Evolutionary conservation across 129 eudicot genomes (phyloP).

Genomic region (Pittosporum tobira): DNA sequence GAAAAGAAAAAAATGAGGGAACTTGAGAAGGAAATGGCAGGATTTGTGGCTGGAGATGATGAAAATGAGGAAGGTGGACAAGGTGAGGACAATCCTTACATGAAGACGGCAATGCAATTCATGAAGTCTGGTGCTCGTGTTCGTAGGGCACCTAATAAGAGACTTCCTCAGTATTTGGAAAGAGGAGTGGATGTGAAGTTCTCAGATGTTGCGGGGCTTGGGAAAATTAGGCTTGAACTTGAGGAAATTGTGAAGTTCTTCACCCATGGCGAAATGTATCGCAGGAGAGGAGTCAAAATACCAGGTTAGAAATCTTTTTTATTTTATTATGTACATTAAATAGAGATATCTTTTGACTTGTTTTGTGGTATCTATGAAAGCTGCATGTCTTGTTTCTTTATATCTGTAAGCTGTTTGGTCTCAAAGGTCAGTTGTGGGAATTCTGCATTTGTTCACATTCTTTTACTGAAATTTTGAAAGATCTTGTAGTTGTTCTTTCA

Average conservation of each 20-base stretch:
- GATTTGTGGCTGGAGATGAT: slow-evolving; percentile 37
- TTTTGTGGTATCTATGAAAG: background rate
- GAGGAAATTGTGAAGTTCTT: slow-evolving; percentile 95
- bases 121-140: slow-evolving; percentile 98
- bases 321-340: background rate
- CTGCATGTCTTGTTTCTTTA: background rate
- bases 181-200: slow-evolving; percentile 86
- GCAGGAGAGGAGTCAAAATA: slow-evolving; percentile 91
- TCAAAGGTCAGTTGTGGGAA: background rate
- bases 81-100: slow-evolving; percentile 58
- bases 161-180: slow-evolving; percentile 66
- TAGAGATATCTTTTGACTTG: background rate
- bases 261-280: slow-evolving; percentile 91
- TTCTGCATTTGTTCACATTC: no score
- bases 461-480: no score
- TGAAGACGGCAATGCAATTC: slow-evolving; percentile 78
- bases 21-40: slow-evolving; percentile 58
- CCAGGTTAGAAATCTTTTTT: slow-evolving; percentile 50
- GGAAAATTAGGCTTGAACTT: slow-evolving; percentile 83
- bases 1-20: slow-evolving; percentile 71
- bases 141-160: slow-evolving; percentile 40
- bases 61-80: slow-evolving; percentile 52
- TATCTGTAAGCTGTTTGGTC: background rate
- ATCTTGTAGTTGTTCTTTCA: no score
- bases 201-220: slow-evolving; percentile 96